Evolutionary conservation across 768 basidiomycete species (phyloP), one percentile per base, ranked within the genome.

Genomic region (Naematelia aurantialba): DNA sequence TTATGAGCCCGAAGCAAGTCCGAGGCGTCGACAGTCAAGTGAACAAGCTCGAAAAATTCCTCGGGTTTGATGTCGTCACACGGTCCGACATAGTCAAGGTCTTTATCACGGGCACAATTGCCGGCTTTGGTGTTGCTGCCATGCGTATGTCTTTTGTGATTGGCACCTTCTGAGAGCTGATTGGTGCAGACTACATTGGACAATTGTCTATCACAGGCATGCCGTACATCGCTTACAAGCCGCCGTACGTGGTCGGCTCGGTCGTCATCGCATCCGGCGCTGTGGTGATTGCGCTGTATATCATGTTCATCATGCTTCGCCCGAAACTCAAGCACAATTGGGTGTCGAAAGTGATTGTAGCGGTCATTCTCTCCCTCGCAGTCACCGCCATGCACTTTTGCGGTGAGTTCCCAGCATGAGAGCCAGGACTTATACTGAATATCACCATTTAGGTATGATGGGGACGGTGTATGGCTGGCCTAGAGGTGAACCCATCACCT

Each of bases 231-330:
- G 65, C 64, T 10, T 78, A 78, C 58, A 59, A 60, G 3, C 58
- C 65, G 0, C 59, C 55, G 11, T 70, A 68, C 42, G 72, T 78
- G 34, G 66, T 77, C 19, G 71, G 68, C 5, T 75, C 74, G 12
- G 69, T 78, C 48, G 58, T 78, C 39, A 76, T 78, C 55, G 78
- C 78, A 24, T 72, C 66, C 56, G 68, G 62, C 17, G 75, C 78
- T 1, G 74, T 77, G 27, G 55, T 69, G 56, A 62, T 69, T 25
- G 78, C 70, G 3, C 69, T 78, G 2, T 78, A 77, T 61, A 75
- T 76, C 68, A 72, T 78, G 74, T 78, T 78, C 67, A 67, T 78
- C 65, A 74, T 78, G 66, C 65, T 78, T 24, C 67, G 76, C 27
- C 78, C 78, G 1, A 78, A 78, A 59, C 68, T 78, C 52, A 69